phyloP scores from a whole-genome alignment of 352 stramenopile species.

The Pythium myriotylum region DNA sequence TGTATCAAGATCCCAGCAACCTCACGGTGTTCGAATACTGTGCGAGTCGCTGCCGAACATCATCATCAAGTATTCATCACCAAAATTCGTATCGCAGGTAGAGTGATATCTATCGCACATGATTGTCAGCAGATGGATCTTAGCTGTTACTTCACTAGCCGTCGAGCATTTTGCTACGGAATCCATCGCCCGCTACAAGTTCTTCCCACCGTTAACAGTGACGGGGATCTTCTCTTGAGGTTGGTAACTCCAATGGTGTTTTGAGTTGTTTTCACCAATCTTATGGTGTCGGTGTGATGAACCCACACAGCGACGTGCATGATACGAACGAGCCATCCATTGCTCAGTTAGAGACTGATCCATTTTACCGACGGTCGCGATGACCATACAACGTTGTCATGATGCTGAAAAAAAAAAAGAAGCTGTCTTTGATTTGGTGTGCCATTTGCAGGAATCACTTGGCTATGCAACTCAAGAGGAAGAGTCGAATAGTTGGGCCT shows the following conservation, averaged over 20 bases:
- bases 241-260: not conserved
- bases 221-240: constrained; percentile 17
- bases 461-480: too few relatives aligned
- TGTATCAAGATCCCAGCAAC: constrained; percentile 56
- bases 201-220: constrained; percentile 70
- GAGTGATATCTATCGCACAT: too few relatives aligned
- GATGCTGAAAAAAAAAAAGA: too few relatives aligned
- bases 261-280: not conserved
- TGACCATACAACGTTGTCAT: too few relatives aligned
- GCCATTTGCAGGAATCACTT: too few relatives aligned
- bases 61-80: constrained; percentile 72
- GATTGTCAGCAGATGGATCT: not conserved
- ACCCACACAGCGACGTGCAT: not conserved
- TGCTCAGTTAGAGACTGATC: constrained; percentile 11
- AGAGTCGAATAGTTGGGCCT: too few relatives aligned
- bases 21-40: constrained; percentile 78
- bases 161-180: constrained; percentile 66
- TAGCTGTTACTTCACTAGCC: constrained; percentile 23
- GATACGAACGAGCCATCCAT: not conserved
- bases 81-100: constrained; percentile 82
- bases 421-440: not conserved
- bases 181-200: constrained; percentile 64
- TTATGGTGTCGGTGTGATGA: not conserved
- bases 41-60: constrained; percentile 71
- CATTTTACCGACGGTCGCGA: constrained; percentile 18